These are phyloP conservation scores for Backusella macrospora DNA, from an alignment of 192 early-diverging fungal species.

Conservation along the genomic window DNA sequence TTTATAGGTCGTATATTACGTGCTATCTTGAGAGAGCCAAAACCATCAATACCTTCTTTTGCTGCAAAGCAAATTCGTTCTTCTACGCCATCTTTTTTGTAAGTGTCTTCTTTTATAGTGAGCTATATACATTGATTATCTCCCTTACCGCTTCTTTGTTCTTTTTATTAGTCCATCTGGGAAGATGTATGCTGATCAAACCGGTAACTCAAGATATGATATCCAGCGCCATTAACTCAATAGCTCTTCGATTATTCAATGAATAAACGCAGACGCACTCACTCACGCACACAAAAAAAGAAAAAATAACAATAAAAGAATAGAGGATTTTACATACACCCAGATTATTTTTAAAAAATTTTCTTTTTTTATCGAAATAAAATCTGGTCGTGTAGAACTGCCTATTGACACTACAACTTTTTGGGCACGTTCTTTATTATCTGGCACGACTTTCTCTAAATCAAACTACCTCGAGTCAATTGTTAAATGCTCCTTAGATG, in stretches of 20 bases:
- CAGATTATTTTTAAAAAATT: no score
- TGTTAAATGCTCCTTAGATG: no score
- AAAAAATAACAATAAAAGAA: no score
- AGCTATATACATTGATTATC: neutral
- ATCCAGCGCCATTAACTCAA: neutral
- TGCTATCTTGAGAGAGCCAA: constrained; percentile 36
- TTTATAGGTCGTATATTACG: constrained; percentile 39
- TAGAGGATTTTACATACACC: no score
- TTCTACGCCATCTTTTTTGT: neutral
- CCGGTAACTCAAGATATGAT: constrained; percentile 16
- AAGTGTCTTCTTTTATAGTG: neutral
- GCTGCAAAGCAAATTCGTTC: constrained; percentile 13
- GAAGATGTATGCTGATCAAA: constrained; percentile 41
- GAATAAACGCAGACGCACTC: neutral
- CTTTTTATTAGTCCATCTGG: constrained; percentile 16
- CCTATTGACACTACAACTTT: no score
- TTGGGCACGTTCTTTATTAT: no score
- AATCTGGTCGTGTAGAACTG: no score
- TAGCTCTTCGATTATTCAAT: neutral
- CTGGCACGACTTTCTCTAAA: no score
- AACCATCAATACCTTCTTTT: constrained; percentile 11
- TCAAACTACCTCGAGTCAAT: no score
- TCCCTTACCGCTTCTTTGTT: neutral
- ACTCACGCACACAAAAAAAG: neutral
- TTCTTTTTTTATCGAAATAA: no score